Conservation (phyloP, 2,329 filamentous ascomycete species). For the Paecilomyces niveus region DNA sequence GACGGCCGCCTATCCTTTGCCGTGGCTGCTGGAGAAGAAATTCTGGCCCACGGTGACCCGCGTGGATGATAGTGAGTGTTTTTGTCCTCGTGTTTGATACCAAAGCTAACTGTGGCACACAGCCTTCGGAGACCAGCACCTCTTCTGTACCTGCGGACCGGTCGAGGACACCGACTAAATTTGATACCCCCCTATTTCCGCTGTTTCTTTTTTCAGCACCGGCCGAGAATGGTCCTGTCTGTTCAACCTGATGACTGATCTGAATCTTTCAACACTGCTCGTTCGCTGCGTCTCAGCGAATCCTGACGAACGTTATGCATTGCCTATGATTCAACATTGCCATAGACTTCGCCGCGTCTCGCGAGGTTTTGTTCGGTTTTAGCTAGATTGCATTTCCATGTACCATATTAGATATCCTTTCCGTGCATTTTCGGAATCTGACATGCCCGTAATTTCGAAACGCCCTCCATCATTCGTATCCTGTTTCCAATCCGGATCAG, state of each 20-base stretch:
- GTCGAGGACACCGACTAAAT: constrained; percentile 53
- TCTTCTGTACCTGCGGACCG: constrained; percentile 90
- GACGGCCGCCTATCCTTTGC: constrained; percentile 78
- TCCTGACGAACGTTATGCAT: neutral
- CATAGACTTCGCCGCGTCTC: neutral
- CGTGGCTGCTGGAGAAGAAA: constrained; percentile 86
- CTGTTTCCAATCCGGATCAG: too few relatives aligned
- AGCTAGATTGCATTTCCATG: neutral
- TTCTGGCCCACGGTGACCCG: constrained; percentile 89
- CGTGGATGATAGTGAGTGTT: constrained; percentile 76
- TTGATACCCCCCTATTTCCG: constrained; percentile 26
- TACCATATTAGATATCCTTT: neutral
- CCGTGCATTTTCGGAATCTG: neutral
- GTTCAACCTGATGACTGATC: neutral
- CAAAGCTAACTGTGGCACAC: constrained; percentile 17
- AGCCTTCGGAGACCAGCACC: constrained; percentile 86
- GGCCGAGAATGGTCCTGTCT: neutral
- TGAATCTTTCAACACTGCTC: neutral
- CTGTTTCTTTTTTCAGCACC: neutral
- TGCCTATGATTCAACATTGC: neutral
- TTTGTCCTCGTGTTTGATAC: neutral
- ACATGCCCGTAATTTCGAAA: too few relatives aligned
- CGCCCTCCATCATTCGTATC: neutral
- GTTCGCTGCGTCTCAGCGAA: constrained; percentile 4
- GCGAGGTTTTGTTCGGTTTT: neutral